Conservation (phyloP, 306 rosid genomes). For the Oemleria cerasiformis region DNA sequence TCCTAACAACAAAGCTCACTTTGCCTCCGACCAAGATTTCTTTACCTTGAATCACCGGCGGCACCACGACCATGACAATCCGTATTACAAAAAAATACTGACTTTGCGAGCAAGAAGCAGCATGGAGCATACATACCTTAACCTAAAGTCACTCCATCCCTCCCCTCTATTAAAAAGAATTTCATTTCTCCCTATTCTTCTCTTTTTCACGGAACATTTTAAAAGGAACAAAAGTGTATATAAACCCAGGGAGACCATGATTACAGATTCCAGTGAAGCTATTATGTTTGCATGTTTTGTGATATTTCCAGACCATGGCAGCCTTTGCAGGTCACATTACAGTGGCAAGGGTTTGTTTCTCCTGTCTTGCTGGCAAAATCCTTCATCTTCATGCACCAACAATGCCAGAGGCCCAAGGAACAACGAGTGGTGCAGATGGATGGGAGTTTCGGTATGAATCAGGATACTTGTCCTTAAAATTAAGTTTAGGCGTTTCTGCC, state of each 20-base stretch:
- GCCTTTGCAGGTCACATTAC: constrained; percentile 10
- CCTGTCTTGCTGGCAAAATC: constrained; percentile 6
- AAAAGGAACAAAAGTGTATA: constrained; percentile 20
- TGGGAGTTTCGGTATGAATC: constrained; percentile 61
- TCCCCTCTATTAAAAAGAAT: not conserved
- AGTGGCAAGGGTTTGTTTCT: constrained; percentile 7
- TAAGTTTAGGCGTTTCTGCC: constrained; percentile 68
- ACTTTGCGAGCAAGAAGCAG: not conserved
- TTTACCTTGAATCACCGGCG: constrained; percentile 11
- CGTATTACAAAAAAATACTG: constrained; percentile 17
- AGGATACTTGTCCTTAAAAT: constrained; percentile 71
- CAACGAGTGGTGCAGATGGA: constrained; percentile 62
- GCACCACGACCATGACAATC: constrained; percentile 11
- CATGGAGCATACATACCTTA: not conserved
- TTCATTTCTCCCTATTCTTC: constrained; percentile 23
- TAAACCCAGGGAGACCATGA: constrained; percentile 23
- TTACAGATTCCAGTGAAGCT: constrained; percentile 22
- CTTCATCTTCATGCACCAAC: constrained; percentile 23
- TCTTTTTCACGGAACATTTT: constrained; percentile 15
- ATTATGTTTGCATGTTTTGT: constrained; percentile 20
- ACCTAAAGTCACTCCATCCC: not conserved
- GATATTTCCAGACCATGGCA: constrained; percentile 21
- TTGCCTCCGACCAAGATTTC: constrained; percentile 12
- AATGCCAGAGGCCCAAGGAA: constrained; percentile 89
- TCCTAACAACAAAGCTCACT: constrained; percentile 13